A percentile compares a stretch with the other conserved stretches of the same genome.
Conservation (phyloP, 192 early-diverging fungal genomes). For the Backusella australiensis region DNA sequence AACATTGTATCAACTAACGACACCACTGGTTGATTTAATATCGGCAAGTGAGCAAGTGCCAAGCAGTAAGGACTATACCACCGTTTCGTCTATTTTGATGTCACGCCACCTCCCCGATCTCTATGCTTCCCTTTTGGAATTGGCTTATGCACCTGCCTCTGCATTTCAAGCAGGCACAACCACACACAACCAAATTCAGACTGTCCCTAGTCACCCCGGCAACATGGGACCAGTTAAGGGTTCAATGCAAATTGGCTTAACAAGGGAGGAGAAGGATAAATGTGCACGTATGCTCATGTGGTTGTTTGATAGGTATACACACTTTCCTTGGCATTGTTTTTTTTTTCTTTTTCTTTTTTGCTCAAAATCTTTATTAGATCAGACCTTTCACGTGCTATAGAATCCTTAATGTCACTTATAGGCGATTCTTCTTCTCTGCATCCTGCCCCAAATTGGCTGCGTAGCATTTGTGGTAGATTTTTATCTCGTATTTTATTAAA, state of each 20-base stretch:
- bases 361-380: slow-evolving; percentile 37
- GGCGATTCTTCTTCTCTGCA: slow-evolving; percentile 48
- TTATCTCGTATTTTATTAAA: slow-evolving; percentile 67
- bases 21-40: slow-evolving; percentile 15
- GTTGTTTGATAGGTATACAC: slow-evolving; percentile 39
- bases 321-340: neutral
- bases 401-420: slow-evolving; percentile 64
- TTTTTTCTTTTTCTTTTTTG: slow-evolving; percentile 7
- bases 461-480: slow-evolving; percentile 61
- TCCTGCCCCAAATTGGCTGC: slow-evolving; percentile 60
- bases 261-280: slow-evolving; percentile 34
- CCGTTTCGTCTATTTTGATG: slow-evolving; percentile 53
- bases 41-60: neutral
- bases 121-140: slow-evolving; percentile 62
- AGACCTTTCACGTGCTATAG: slow-evolving; percentile 56
- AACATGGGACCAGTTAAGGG: neutral
- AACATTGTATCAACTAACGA: neutral
- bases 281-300: slow-evolving; percentile 40
- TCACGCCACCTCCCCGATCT: slow-evolving; percentile 62
- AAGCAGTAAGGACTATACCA: slow-evolving; percentile 41
- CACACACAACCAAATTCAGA: neutral
- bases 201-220: slow-evolving; percentile 1
- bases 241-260: neutral
- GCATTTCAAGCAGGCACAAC: slow-evolving; percentile 11
- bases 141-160: slow-evolving; percentile 64